Evolutionary conservation across 2,329 filamentous ascomycete species (phyloP), one percentile per base, ranked within the genome.

Genomic region (Pseudogymnoascus sp.): DNA sequence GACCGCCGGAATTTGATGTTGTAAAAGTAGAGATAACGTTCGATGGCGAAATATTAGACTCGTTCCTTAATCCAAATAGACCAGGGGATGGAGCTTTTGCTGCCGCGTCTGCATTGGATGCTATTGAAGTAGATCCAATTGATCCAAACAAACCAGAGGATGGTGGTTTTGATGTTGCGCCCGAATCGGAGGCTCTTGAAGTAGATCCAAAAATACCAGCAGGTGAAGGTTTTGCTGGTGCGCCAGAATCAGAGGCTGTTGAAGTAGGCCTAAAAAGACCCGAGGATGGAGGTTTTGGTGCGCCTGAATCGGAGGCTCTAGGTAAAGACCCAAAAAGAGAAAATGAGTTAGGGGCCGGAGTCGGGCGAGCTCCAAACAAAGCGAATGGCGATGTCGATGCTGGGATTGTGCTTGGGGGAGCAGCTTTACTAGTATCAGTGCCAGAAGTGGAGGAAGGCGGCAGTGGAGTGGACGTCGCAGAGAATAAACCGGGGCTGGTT

Each of bases 381-480:
- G 26, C 49, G 4, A 55, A 55, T 55, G 49, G 49, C 11, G 49
- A 55, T 12, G 49, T 55, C 12, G 49, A 55, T 21, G n/a, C 49
- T 8, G 29, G 10, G 16, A 1, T 55, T 21, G 26, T 55, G 16
- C 23, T 55, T 55, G 63, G 49, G 29, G 29, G 58, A 60, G 69
- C 71, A 77, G 6, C 72, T 76, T 0, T 63, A 63, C 7, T 71
- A 71, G 6, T 72, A 76, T 33, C 74, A 74, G 14, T 73, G 74
- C 73, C 72, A 77, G 68, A 74, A 75, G 62, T 77, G 74, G 7
- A 76, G 67, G 58, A 77, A 76, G 59, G 75, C 49, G 23, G 66
- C 55, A 11, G 64, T 62, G 26, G 33, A 21, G 49, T 4, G 33
- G 16, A 5, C 8, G 10, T n/a, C 29, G n/a, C n/a, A 55, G 7